Evolutionary conservation across 352 stramenopile genomes (phyloP), one percentile per base, ranked within the genome.

Genomic region (Phytopythium sindhum): DNA sequence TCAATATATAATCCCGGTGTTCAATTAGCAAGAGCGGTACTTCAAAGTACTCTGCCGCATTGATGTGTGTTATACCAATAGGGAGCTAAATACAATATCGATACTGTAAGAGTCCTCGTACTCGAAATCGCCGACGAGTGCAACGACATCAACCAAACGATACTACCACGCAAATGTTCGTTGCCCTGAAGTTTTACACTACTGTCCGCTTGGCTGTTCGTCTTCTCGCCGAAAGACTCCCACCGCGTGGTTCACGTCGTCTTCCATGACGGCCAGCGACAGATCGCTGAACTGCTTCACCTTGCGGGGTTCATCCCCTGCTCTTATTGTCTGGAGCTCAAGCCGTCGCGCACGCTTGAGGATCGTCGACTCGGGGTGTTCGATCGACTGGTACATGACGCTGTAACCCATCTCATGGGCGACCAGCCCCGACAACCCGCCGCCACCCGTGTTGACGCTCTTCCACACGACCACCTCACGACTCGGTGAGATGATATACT

Each of bases 191-290:
- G n/a, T n/a, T n/a, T n/a, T n/a, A 19, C 37, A 19, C 9, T 4
- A 37, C 31, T 37, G 4, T 37, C 31, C 37, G 37, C 9, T 17
- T 42, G 37, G 6, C 37, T 19, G 4, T 4, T 37, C 17, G 15
- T 23, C 17, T 8, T 6, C 19, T 6, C 9, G 6, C 19, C 1
- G 6, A 10, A 52, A 52, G 8, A 29, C 23, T 15, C 45, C 9
- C n/a, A 52, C 9, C 21, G 45, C 45, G 9, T 4, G 2, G 2
- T 29, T 15, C 9, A 52, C n/a, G 21, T 52, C 45, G n/a, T 52
- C 45, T 23, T 52, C 45, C 45, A 52, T 52, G 45, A 52, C 45
- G 8, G 45, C n/a, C n/a, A 52, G 14, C n/a, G 45, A 52, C 45
- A 31, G 21, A 1, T 23, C 5, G 11, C n/a, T 7, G 9, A 52